These are phyloP conservation scores for Stachybotrys elegans DNA, from an alignment of 2,329 filamentous ascomycete species.

Conservation along the genomic window DNA sequence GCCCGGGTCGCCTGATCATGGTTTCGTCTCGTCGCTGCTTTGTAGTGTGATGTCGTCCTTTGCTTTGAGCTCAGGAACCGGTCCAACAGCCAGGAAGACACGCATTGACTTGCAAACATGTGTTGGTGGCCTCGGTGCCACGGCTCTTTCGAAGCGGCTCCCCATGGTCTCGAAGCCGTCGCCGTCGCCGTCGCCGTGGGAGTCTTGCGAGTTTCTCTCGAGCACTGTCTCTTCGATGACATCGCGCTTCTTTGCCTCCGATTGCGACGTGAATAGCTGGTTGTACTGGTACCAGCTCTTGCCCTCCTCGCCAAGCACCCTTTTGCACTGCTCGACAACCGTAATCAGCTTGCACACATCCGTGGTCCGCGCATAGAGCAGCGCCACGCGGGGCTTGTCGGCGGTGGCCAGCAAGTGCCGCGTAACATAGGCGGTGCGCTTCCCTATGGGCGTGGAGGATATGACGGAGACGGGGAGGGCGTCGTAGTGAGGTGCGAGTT, in stretches of 20 bases:
- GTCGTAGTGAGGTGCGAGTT: slow-evolving; percentile 42
- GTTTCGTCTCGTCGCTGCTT: slow-evolving; percentile 29
- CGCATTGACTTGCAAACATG: slow-evolving; percentile 51
- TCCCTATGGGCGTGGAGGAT: slow-evolving; percentile 55
- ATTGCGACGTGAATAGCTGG: slow-evolving; percentile 43
- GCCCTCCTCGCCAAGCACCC: slow-evolving; percentile 42
- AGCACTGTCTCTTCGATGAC: slow-evolving; percentile 40
- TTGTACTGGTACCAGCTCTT: slow-evolving; percentile 54
- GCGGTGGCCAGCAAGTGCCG: slow-evolving; percentile 34
- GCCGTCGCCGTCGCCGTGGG: slow-evolving; percentile 34
- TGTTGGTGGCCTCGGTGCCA: slow-evolving; percentile 39
- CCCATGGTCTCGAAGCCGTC: slow-evolving; percentile 54
- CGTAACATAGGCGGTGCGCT: slow-evolving; percentile 42
- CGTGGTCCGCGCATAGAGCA: slow-evolving; percentile 45
- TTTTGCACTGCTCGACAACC: slow-evolving; percentile 61
- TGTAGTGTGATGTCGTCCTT: slow-evolving; percentile 43
- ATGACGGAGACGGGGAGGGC: slow-evolving; percentile 50
- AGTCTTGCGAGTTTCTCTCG: slow-evolving; percentile 17
- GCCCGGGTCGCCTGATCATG: no score
- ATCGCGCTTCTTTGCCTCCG: slow-evolving; percentile 24
- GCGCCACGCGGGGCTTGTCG: slow-evolving; percentile 27
- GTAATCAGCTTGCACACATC: slow-evolving; percentile 63
- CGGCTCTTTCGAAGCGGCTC: slow-evolving; percentile 50
- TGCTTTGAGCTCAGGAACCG: slow-evolving; percentile 50
- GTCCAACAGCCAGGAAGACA: slow-evolving; percentile 50